Percentiles rank a stretch among this genome's conserved stretches.
Conservation (phyloP, 257 asterid genomes). For the Prunella vulgaris region DNA sequence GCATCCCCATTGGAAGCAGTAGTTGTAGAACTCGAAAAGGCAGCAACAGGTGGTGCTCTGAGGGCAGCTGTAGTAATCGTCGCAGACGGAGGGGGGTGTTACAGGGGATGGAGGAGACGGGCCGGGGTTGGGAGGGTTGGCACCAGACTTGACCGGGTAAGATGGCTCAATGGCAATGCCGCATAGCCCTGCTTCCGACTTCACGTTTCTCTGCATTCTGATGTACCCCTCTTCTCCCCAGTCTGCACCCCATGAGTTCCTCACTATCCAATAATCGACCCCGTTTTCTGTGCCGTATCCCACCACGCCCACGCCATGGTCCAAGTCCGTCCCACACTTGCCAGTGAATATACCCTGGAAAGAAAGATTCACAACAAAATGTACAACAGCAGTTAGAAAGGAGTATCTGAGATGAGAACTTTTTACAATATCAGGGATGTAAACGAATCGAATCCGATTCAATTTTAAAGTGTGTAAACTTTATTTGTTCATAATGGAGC, state of each 20-base stretch:
- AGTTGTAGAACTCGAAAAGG: constrained; percentile 28
- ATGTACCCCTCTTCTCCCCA: constrained; percentile 86
- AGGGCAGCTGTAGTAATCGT: constrained; percentile 42
- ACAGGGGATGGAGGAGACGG: constrained; percentile 76
- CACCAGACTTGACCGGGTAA: constrained; percentile 59
- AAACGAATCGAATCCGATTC: no score
- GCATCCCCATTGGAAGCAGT: constrained; percentile 79
- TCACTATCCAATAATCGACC: constrained; percentile 61
- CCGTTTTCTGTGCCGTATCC: constrained; percentile 64
- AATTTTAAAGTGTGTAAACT: no score
- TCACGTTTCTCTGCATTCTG: constrained; percentile 63
- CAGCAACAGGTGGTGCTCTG: constrained; percentile 73
- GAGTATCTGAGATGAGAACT: no score
- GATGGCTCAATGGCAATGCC: constrained; percentile 72
- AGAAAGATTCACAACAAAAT: no score
- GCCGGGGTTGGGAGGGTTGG: constrained; percentile 68
- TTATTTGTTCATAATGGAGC: no score
- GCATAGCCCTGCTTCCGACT: constrained; percentile 42
- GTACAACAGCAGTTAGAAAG: no score
- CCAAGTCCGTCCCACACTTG: constrained; percentile 47
- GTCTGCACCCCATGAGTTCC: constrained; percentile 70
- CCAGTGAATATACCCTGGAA: constrained; percentile 65
- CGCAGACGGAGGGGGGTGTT: constrained; percentile 49
- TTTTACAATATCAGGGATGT: no score
- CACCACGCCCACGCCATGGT: constrained; percentile 75